phyloP scores from a whole-genome alignment of 805 yeast species.

The Metschnikowia chrysomelidarum region DNA sequence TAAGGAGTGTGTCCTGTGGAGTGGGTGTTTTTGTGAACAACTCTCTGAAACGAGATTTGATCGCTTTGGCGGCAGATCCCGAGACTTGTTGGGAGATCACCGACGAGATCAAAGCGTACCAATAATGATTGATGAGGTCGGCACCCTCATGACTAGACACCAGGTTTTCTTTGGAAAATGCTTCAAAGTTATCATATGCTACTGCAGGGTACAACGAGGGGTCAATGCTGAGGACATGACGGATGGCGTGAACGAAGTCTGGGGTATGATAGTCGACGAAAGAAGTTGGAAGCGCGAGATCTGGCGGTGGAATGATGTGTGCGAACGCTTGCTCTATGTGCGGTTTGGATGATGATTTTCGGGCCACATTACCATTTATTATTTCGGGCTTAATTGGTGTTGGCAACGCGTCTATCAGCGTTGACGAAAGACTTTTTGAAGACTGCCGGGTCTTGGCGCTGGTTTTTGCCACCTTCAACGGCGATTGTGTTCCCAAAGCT shows the following conservation, averaged over 20 bases:
- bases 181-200: slow-evolving; percentile 28
- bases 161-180: slow-evolving; percentile 16
- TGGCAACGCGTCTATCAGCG: no score
- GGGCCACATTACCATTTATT: no score
- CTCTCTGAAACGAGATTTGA: slow-evolving; percentile 45
- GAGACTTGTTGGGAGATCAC: slow-evolving; percentile 74
- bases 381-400: no score
- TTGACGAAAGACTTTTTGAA: no score
- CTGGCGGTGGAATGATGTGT: slow-evolving; percentile 13
- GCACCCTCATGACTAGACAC: slow-evolving; percentile 2
- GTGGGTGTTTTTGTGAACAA: slow-evolving; percentile 45
- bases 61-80: slow-evolving; percentile 76
- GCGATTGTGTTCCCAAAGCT: not conserved
- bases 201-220: slow-evolving; percentile 35
- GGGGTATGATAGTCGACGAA: slow-evolving; percentile 32
- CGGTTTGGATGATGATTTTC: slow-evolving; percentile 2
- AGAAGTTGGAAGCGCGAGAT: slow-evolving; percentile 25
- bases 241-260: slow-evolving; percentile 32
- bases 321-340: slow-evolving; percentile 16
- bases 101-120: slow-evolving; percentile 37
- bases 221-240: slow-evolving; percentile 30
- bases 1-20: slow-evolving; percentile 45
- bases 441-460: not conserved
- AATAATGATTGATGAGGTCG: slow-evolving; percentile 29
- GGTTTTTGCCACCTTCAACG: slow-evolving; percentile 4